A percentile compares a stretch with the other conserved stretches of the same genome.
These are phyloP conservation scores for Cercospora sojina DNA, from an alignment of 2,329 filamentous ascomycete species.

Conservation along the genomic window DNA sequence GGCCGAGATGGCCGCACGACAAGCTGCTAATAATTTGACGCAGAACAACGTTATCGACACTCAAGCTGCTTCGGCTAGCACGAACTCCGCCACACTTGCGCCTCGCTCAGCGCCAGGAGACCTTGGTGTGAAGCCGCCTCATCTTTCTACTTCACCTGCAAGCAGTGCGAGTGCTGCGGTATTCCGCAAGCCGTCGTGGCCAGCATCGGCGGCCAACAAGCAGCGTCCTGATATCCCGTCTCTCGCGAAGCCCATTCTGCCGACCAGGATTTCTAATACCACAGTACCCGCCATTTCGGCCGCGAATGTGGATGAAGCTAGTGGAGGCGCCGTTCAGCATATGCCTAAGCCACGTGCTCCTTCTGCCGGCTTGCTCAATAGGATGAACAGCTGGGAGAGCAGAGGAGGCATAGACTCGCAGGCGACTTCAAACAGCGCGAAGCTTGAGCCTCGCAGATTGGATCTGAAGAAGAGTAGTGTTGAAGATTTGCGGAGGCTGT, in stretches of 20 bases:
- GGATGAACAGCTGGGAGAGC: conserved; percentile 48
- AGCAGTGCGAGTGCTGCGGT: conserved; percentile 15
- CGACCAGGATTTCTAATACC: conserved; percentile 19
- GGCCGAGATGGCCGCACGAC: conserved; percentile 27
- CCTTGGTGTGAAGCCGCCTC: conserved; percentile 16
- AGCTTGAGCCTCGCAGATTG: conserved; percentile 37
- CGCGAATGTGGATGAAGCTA: conserved; percentile 10
- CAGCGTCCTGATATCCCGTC: conserved; percentile 23
- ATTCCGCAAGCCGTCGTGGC: conserved; percentile 38
- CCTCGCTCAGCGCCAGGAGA: conserved; percentile 12
- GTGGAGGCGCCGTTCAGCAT: conserved; percentile 3
- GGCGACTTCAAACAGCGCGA: conserved; percentile 2
- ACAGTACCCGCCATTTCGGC: conserved; percentile 18
- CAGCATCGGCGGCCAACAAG: conserved; percentile 32
- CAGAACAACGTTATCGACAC: conserved; percentile 18
- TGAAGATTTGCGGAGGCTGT: conserved; percentile 49
- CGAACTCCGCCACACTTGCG: neutral
- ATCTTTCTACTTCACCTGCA: conserved; percentile 7
- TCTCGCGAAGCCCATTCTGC: conserved; percentile 29
- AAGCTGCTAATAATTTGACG: conserved; percentile 22
- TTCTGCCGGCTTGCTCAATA: conserved; percentile 46
- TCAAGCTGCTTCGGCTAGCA: conserved; percentile 9
- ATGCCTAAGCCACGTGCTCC: conserved; percentile 36
- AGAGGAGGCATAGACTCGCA: conserved; percentile 7
- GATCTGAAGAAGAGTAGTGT: conserved; percentile 48